phyloP scores from a whole-genome alignment of 306 rosid genomes.

The Gastrolobium villosum region DNA sequence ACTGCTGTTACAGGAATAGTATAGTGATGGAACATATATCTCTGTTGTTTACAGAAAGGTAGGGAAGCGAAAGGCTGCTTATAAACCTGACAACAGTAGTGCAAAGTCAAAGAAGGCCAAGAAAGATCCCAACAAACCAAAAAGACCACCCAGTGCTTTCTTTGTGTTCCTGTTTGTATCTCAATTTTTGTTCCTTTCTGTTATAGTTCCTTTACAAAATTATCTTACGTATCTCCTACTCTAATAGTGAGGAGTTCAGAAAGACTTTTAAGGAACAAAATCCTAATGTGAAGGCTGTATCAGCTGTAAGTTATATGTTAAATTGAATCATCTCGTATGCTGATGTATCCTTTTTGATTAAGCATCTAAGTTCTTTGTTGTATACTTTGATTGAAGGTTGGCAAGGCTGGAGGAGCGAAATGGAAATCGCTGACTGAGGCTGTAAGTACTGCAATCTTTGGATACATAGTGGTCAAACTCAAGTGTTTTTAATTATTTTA shows the following conservation, averaged over 20 bases:
- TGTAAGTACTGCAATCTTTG: conserved; percentile 57
- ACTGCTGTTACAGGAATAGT: conserved; percentile 61
- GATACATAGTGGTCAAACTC: conserved; percentile 3
- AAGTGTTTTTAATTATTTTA: no score
- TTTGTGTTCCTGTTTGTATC: conserved; percentile 73
- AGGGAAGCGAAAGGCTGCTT: conserved; percentile 84
- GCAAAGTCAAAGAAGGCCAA: conserved; percentile 53
- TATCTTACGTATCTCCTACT: conserved; percentile 40
- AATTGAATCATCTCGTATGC: neutral
- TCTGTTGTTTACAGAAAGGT: conserved; percentile 81
- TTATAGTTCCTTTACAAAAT: neutral
- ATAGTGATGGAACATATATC: conserved; percentile 68
- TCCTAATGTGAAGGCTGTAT: conserved; percentile 81
- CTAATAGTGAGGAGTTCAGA: conserved; percentile 83
- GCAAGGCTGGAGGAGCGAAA: conserved; percentile 94
- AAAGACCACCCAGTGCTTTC: conserved; percentile 71
- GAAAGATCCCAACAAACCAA: conserved; percentile 75
- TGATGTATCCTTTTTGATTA: neutral
- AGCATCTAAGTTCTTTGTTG: conserved; percentile 14
- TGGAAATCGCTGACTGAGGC: conserved; percentile 82
- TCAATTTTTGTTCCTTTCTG: conserved; percentile 8
- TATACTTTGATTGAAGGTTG: conserved; percentile 69
- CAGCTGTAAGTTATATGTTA: conserved; percentile 68
- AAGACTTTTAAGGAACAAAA: conserved; percentile 79
- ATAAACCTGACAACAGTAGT: conserved; percentile 54